Base-by-base conservation (phyloP, 306 rosid genomes). In the Lithocarpus polystachyus region DNA sequence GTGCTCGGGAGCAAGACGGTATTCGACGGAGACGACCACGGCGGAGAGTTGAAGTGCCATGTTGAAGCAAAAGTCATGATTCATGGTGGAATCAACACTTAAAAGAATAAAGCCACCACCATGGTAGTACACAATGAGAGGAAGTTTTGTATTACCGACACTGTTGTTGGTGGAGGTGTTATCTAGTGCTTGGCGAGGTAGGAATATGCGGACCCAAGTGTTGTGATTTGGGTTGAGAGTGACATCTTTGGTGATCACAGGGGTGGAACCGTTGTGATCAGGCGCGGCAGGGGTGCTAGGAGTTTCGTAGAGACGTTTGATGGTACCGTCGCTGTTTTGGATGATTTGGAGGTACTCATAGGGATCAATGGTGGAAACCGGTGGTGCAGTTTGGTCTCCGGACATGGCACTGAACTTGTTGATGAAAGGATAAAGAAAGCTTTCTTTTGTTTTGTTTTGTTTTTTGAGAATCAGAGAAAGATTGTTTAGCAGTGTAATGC, bases 101-200 rank as follows among this genome's bases (percentile, higher is more conserved):
- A 33, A 64, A 5, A 70, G 56, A 28, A 88, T 48, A 76, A 90
- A 88, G 3, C 86, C 91, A 4, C 91, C 91, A 1, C 90, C 94
- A 12, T 86, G 91, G 82, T 69, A 80, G 82, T 70, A 88, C 12
- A 87, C 56, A 4, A 86, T 0, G 0, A 90, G 53, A 0, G 94
- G 90, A 1, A 82, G 84, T 43, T 84, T 87, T 23, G 4, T 51
- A 6, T 37, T 37, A 37, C 45, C 45, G 45, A 37, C 45, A 37
- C 74, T 1, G 17, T 48, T 48, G 53, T 13, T 48, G 5, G 56
- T 13, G 61, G 85, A 68, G 75, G 0, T 0, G 2, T 37, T 82
- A 31, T 74, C 45, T 20, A 82, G 75, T 59, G 82, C 80, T 52
- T 78, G 40, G 60, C 72, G 82, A 29, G 90, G 90, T 13, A 88